Base-by-base conservation (phyloP, 352 stramenopile species). In the Globisporangium cederbergense region DNA sequence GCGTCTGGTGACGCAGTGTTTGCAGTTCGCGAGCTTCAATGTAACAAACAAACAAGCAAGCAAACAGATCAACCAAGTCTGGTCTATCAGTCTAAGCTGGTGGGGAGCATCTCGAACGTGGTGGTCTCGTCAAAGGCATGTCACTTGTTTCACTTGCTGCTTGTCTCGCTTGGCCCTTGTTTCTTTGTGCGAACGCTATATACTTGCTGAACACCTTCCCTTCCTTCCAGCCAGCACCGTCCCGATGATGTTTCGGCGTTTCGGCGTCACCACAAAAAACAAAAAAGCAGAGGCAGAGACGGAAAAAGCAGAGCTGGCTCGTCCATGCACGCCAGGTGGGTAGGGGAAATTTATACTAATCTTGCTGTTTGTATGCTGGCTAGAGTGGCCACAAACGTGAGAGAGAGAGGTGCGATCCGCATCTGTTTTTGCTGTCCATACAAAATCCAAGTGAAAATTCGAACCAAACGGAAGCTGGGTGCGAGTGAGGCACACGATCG, bases 401-500 rank as follows among this genome's bases (percentile, higher is more conserved):
- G 50, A 36, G 30, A 43, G 32, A 58, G 52, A 58, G 45, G 52
- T 46, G 52, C 30, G 52, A 46, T 58, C 52, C 52, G 5, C 43
- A 58, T 30, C 9, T 46, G 52, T 4, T 32, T 58, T 32, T 58
- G 9, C 14, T n/a, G 30, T 58, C 18, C 10, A 34, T 58, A 46
- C 52, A 58, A 58, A 46, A 4, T 11, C n/a, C 32, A 58, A 46
- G n/a, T 20, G 4, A 46, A 32, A 30, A 0, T 58, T 58, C 52
- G 52, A 58, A 58, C 9, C 52, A 20, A 30, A 46, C 7, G 52
- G 52, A 45, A 45, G 52, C n/a, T 58, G 52, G 52, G 32, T 58
- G 52, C 52, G 10, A 9, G 51, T 58, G 52, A 58, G 52, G 45
- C 52, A 58, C 52, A 58, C 45, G n/a, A 32, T 58, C 30, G 32